Evolutionary conservation across 306 rosid species (phyloP).

Genomic region (Castanea crenata): DNA sequence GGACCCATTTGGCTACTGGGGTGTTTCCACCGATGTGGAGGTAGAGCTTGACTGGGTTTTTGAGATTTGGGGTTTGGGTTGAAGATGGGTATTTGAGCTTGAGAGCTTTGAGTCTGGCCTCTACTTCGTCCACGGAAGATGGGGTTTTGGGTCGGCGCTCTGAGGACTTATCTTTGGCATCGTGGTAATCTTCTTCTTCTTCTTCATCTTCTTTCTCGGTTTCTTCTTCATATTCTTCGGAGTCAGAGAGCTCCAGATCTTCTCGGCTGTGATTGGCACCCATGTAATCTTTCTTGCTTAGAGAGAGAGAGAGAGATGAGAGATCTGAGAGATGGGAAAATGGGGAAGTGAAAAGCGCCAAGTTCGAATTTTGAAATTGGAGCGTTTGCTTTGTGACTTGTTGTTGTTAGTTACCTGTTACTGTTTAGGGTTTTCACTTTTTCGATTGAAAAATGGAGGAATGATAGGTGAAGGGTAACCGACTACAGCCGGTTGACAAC

Average conservation of each 20-base stretch:
- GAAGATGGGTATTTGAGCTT: constrained; percentile 69
- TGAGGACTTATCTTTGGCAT: constrained; percentile 60
- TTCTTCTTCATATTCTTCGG: constrained; percentile 26
- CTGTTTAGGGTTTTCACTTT: constrained; percentile 19
- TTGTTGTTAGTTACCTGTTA: too few species aligned
- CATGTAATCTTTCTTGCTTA: constrained; percentile 34
- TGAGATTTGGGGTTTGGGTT: constrained; percentile 38
- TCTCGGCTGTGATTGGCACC: constrained; percentile 77
- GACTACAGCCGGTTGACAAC: too few species aligned
- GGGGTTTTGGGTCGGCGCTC: constrained; percentile 53
- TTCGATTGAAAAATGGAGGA: neutral
- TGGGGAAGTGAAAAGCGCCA: constrained; percentile 34
- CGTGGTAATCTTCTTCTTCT: constrained; percentile 44
- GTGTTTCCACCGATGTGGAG: constrained; percentile 76
- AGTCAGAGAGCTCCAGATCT: constrained; percentile 56
- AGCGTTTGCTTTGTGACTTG: neutral
- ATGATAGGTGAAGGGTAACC: too few species aligned
- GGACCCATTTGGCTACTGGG: constrained; percentile 85
- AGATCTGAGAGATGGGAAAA: neutral
- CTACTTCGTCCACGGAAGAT: constrained; percentile 69
- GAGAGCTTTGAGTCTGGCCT: constrained; percentile 78
- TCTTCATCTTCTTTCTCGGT: constrained; percentile 25
- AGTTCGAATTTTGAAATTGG: constrained; percentile 61
- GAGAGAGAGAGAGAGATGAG: neutral
- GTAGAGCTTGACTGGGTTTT: constrained; percentile 82